These are phyloP conservation scores for Dovyalis caffra DNA, from an alignment of 345 rosid species.

Conservation along the genomic window DNA sequence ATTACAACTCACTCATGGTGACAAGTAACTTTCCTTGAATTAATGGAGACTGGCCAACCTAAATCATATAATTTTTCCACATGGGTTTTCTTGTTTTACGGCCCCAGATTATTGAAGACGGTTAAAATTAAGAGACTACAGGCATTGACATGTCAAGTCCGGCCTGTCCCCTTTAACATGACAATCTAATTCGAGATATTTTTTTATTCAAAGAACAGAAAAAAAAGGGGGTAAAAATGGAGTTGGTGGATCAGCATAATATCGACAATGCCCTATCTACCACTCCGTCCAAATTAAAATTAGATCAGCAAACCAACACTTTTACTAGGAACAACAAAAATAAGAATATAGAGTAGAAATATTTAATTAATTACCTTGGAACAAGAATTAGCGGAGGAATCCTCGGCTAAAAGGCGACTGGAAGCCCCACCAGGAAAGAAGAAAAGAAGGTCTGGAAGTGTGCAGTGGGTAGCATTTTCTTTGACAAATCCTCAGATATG, in stretches of 20 bases:
- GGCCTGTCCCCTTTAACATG: neutral
- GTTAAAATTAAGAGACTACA: no score
- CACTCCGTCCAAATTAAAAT: neutral
- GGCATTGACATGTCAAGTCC: no score
- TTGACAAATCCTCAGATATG: conserved; percentile 14
- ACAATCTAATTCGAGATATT: neutral
- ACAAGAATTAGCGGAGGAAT: conserved; percentile 2
- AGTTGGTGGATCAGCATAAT: neutral
- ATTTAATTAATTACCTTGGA: neutral
- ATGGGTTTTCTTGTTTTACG: no score
- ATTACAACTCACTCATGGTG: neutral
- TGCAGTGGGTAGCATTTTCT: conserved; percentile 31
- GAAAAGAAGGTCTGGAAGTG: conserved; percentile 41
- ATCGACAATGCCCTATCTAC: neutral
- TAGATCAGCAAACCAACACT: conserved; percentile 35
- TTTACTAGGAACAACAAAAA: neutral
- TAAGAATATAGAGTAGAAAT: neutral
- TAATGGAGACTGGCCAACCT: neutral
- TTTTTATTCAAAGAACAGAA: neutral
- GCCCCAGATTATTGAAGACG: no score
- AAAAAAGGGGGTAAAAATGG: neutral
- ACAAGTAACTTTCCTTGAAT: neutral
- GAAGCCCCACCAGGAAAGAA: conserved; percentile 18
- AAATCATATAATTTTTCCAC: no score
- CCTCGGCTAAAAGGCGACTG: conserved; percentile 64